Evolutionary conservation across 805 yeast genomes (phyloP).

Genomic region (Metschnikowia kofuensis): DNA sequence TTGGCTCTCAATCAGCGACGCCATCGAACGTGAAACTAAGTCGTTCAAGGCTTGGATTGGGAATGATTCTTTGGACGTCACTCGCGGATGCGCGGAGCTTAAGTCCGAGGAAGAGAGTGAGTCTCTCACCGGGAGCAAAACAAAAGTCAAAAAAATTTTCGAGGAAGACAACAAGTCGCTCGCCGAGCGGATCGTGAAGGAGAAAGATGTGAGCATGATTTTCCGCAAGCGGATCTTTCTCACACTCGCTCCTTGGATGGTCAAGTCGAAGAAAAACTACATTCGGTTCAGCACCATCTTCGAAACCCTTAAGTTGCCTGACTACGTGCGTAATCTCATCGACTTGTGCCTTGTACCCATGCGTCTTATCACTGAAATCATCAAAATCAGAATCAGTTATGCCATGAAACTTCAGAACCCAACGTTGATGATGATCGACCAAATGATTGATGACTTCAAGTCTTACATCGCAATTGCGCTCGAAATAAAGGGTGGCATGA

Average conservation of each 20-base stretch:
- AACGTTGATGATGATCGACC: slow-evolving; percentile 94
- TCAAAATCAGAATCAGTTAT: slow-evolving; percentile 67
- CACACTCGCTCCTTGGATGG: slow-evolving; percentile 76
- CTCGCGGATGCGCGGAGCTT: slow-evolving; percentile 26
- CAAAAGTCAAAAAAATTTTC: slow-evolving; percentile 33
- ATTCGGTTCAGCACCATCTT: slow-evolving; percentile 59
- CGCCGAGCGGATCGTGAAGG: slow-evolving; percentile 81
- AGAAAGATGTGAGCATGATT: slow-evolving; percentile 68
- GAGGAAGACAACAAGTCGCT: slow-evolving; percentile 64
- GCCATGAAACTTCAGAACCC: slow-evolving; percentile 80
- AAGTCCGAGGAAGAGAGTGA: slow-evolving; percentile 12
- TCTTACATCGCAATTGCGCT: slow-evolving; percentile 73
- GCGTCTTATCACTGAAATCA: slow-evolving; percentile 73
- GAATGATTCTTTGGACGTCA: slow-evolving; percentile 69
- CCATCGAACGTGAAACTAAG: slow-evolving; percentile 59
- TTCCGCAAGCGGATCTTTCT: slow-evolving; percentile 67
- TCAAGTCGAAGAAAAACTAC: slow-evolving; percentile 73
- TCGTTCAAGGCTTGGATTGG: slow-evolving; percentile 80
- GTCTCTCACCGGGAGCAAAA: slow-evolving; percentile 2
- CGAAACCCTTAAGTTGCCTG: slow-evolving; percentile 68
- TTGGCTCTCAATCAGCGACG: slow-evolving; percentile 75
- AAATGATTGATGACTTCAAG: slow-evolving; percentile 82
- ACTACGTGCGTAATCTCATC: slow-evolving; percentile 62
- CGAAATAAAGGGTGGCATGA: slow-evolving; percentile 65
- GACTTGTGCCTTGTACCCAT: slow-evolving; percentile 74